These are phyloP conservation scores for Talaromyces marneffei DNA, from an alignment of 2,329 filamentous ascomycete species.

Conservation along the genomic window DNA sequence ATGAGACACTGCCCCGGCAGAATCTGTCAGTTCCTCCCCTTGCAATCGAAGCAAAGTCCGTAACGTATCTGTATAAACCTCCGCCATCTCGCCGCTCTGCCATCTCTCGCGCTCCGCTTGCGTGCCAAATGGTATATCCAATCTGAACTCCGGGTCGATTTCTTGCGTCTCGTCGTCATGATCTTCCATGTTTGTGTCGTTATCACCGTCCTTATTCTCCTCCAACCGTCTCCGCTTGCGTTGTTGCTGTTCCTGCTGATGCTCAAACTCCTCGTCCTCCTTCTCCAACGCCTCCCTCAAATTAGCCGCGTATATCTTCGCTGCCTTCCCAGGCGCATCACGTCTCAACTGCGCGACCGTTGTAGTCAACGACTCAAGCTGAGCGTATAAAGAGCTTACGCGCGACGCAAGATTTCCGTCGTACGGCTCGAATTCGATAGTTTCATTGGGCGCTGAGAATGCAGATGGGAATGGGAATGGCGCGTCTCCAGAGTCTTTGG, in stretches of 20 bases:
- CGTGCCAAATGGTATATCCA: conserved; percentile 30
- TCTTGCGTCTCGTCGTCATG: not conserved
- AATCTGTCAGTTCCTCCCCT: conserved; percentile 28
- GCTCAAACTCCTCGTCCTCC: conserved; percentile 48
- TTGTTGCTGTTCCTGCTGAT: conserved; percentile 15
- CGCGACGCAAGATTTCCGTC: conserved; percentile 40
- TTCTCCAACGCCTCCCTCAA: conserved; percentile 31
- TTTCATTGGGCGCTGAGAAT: conserved; percentile 33
- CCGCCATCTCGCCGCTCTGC: conserved; percentile 38
- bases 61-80: conserved; percentile 38
- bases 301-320: conserved; percentile 33
- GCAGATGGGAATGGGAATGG: conserved; percentile 27
- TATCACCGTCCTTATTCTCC: conserved; percentile 32
- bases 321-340: conserved; percentile 39
- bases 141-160: conserved; percentile 24
- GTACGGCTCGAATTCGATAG: conserved; percentile 45
- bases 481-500: not conserved
- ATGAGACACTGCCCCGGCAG: conserved; percentile 15
- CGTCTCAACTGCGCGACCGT: conserved; percentile 43
- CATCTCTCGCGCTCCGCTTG: conserved; percentile 33
- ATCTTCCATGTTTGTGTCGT: conserved; percentile 12
- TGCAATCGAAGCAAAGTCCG: conserved; percentile 35
- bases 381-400: conserved; percentile 42
- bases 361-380: conserved; percentile 44
- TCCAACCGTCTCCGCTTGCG: conserved; percentile 16